A percentile compares a stretch with the other conserved stretches of the same genome.
Evolutionary conservation across 805 yeast species (phyloP).

Genomic region (Candida boidinii): DNA sequence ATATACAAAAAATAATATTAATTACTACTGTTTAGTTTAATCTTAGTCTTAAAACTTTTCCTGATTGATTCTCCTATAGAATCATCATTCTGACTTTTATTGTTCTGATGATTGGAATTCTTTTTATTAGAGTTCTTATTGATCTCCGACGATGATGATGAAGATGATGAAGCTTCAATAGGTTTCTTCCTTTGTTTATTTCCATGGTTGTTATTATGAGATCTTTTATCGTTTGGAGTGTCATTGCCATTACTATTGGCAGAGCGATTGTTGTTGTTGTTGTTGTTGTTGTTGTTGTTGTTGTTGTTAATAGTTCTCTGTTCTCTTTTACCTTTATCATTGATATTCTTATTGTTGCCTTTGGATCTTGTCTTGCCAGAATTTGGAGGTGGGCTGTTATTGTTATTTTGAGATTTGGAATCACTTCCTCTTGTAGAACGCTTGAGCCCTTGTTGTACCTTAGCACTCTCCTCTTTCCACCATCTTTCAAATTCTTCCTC

Average conservation of each 20-base stretch:
- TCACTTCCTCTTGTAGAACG: constrained; percentile 4
- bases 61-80: no score
- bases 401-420: not conserved
- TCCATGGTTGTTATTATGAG: not conserved
- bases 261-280: not conserved
- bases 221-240: not conserved
- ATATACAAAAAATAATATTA: no score
- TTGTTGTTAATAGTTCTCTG: not conserved
- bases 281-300: no score
- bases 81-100: no score
- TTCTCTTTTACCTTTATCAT: not conserved
- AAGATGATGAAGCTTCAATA: not conserved
- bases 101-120: not conserved
- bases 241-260: not conserved
- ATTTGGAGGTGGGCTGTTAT: not conserved
- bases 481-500: constrained; percentile 81
- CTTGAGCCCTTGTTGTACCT: constrained; percentile 40
- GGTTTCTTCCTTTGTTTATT: not conserved
- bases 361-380: not conserved
- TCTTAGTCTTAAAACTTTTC: no score
- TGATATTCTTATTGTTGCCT: no score
- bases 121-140: not conserved
- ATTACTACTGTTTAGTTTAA: no score
- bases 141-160: no score
- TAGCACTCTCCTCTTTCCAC: constrained; percentile 78